Evolutionary conservation across 169 alveolate genomes (phyloP).

Genomic region (Babesia caballi): DNA sequence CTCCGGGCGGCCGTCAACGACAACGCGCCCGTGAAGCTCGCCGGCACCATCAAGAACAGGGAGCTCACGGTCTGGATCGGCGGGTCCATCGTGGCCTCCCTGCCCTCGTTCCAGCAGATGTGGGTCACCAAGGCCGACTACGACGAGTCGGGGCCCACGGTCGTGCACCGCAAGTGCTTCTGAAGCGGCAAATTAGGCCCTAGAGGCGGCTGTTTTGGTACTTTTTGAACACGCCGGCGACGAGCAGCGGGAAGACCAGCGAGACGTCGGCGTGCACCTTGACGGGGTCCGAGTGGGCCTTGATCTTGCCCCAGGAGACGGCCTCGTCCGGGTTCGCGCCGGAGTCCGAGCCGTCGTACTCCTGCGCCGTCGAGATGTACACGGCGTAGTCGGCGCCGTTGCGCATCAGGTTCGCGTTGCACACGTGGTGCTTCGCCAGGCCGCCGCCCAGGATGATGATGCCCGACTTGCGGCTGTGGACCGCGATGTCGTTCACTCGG

Average conservation of each 20-base stretch:
- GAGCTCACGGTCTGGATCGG: slow-evolving; percentile 92
- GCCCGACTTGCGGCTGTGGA: slow-evolving; percentile 91
- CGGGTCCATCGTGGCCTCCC: slow-evolving; percentile 94
- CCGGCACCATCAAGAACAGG: slow-evolving; percentile 21
- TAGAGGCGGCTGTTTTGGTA: slow-evolving; percentile 45
- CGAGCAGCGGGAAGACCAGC: slow-evolving; percentile 92
- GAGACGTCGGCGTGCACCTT: slow-evolving; percentile 97
- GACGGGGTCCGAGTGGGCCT: slow-evolving; percentile 89
- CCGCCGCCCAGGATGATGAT: slow-evolving; percentile 98
- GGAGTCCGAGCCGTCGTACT: slow-evolving; percentile 98
- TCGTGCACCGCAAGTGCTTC: slow-evolving; percentile 97
- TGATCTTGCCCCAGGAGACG: slow-evolving; percentile 99
- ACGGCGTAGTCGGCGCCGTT: slow-evolving; percentile 99
- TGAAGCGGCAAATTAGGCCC: slow-evolving; percentile 40
- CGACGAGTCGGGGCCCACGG: slow-evolving; percentile 97
- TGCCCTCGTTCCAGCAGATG: slow-evolving; percentile 95
- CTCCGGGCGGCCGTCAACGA: slow-evolving; percentile 24
- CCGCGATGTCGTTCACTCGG: slow-evolving; percentile 89
- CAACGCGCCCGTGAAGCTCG: slow-evolving; percentile 45
- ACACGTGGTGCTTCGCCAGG: slow-evolving; percentile 97
- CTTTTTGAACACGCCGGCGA: slow-evolving; percentile 90
- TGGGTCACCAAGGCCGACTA: slow-evolving; percentile 98
- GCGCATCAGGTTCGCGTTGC: slow-evolving; percentile 98
- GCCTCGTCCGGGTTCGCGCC: slow-evolving; percentile 99
- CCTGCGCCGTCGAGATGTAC: slow-evolving; percentile 94